Base-by-base conservation (phyloP, 352 stramenopile species). In the Phytopythium ostracodes region DNA sequence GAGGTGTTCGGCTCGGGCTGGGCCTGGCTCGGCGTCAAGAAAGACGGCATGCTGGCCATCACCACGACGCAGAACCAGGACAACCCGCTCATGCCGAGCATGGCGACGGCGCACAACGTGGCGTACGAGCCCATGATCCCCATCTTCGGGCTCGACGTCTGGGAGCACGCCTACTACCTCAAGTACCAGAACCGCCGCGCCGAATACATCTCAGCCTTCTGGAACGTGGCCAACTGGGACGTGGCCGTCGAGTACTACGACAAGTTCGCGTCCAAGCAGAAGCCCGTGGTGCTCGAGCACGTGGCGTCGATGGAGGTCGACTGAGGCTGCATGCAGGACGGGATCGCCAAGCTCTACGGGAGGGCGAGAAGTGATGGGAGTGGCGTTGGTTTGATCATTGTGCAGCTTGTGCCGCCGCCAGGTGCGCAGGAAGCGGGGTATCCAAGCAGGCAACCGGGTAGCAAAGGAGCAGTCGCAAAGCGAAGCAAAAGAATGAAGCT, bases 191-290 rank as follows among this genome's bases (percentile, higher is more conserved):
- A 98, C 83, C 87, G 91, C 56, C 85, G 94, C 63, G 87, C 94
- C 17, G 92, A 98, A 74, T 98, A 99, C 90, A 97, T 99, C 67
- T 89, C 85, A 50, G 97, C 96, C 67, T 98, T 97, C 81, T 99
- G 96, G 96, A 99, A 98, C 83, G 94, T 99, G 64, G 94, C 90
- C 69, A 97, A 97, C 85, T 97, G 88, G 88, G 85, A 96, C 74
- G 88, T 91, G 78, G 91, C 96, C 44, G 87, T 88, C n/a, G 78
- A 95, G 70, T 93, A 95, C 81, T 96, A 96, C 71, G 87, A 94
- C 77, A 66, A 91, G 17, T 96, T 93, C 68, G 88, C 88, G 57
- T 90, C 81, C 18, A 88, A 94, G 76, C 73, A 77, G 58, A 87
- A 91, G 77, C 67, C 87, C 33, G 88, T 96, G 42, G 94, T 92